Percentiles rank a stretch among this genome's conserved stretches.
These are phyloP conservation scores for Atalantia buxifolia DNA, from an alignment of 345 rosid genomes.

Conservation along the genomic window DNA sequence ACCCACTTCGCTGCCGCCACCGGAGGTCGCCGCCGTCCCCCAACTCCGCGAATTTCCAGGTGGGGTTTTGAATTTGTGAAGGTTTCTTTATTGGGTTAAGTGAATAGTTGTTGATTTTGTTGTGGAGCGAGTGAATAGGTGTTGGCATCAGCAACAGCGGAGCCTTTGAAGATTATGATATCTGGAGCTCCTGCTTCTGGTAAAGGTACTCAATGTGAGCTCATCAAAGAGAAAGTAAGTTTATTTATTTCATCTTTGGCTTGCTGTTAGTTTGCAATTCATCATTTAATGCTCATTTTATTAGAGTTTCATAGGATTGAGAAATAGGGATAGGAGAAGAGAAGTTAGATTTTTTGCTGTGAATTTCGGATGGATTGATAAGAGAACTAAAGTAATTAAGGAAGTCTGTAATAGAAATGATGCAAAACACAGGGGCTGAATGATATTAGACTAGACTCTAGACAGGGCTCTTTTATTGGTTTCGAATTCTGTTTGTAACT, in stretches of 20 bases:
- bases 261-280: background rate
- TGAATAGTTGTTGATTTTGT: background rate
- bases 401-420: no score
- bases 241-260: background rate
- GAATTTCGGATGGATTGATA: no score
- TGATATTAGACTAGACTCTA: no score
- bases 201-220: slow-evolving; percentile 99
- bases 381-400: no score
- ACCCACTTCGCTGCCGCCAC: slow-evolving; percentile 9
- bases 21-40: slow-evolving; percentile 15
- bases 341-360: no score
- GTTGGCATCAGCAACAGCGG: slow-evolving; percentile 23
- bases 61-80: background rate
- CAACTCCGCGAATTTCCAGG: slow-evolving; percentile 20
- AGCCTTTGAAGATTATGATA: slow-evolving; percentile 79
- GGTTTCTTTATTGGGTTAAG: background rate
- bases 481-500: no score
- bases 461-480: no score
- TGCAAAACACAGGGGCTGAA: no score
- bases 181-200: slow-evolving; percentile 99
- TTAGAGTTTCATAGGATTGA: background rate
- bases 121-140: slow-evolving; percentile 18
- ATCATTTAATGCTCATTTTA: background rate
- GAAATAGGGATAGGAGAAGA: background rate
- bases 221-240: slow-evolving; percentile 74